Conservation (phyloP, 2,329 filamentous ascomycete genomes). For the Pseudopithomyces chartarum region DNA sequence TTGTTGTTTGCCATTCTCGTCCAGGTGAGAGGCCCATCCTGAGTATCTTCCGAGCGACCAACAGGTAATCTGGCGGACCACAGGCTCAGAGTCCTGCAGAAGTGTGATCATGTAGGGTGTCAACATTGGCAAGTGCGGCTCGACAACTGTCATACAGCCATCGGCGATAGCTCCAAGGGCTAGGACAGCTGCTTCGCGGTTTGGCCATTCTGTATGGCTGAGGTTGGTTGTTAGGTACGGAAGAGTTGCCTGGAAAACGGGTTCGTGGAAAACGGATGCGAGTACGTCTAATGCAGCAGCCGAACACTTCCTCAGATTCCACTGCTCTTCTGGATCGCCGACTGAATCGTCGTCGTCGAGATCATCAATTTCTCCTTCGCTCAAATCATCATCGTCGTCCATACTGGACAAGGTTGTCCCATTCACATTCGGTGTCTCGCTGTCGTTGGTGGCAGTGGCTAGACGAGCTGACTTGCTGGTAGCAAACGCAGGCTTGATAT, state of each 20-base stretch:
- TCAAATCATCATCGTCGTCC: slow-evolving; percentile 70
- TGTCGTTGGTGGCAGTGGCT: slow-evolving; percentile 55
- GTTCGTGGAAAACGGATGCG: slow-evolving; percentile 83
- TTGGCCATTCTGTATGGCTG: slow-evolving; percentile 85
- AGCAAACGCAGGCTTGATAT: slow-evolving; percentile 91
- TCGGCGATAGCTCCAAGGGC: slow-evolving; percentile 94
- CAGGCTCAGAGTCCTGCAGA: slow-evolving; percentile 81
- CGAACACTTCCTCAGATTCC: slow-evolving; percentile 96
- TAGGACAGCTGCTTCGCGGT: slow-evolving; percentile 90
- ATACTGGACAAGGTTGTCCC: slow-evolving; percentile 49
- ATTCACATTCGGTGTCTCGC: slow-evolving; percentile 49
- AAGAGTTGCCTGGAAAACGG: slow-evolving; percentile 88
- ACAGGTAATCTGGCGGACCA: slow-evolving; percentile 95
- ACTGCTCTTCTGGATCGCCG: slow-evolving; percentile 82
- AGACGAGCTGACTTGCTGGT: slow-evolving; percentile 68
- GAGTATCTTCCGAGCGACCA: slow-evolving; percentile 97
- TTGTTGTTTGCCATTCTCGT: slow-evolving; percentile 69
- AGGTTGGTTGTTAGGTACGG: slow-evolving; percentile 92
- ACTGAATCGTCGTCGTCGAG: slow-evolving; percentile 72
- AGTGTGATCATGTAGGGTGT: slow-evolving; percentile 89
- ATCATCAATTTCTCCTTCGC: slow-evolving; percentile 85
- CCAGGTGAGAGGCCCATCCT: slow-evolving; percentile 81
- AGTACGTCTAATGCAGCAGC: slow-evolving; percentile 94
- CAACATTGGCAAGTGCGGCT: slow-evolving; percentile 86
- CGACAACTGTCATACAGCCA: slow-evolving; percentile 87